phyloP scores from a whole-genome alignment of 78 protist species.

The Dictyostelium brefeldianum region DNA sequence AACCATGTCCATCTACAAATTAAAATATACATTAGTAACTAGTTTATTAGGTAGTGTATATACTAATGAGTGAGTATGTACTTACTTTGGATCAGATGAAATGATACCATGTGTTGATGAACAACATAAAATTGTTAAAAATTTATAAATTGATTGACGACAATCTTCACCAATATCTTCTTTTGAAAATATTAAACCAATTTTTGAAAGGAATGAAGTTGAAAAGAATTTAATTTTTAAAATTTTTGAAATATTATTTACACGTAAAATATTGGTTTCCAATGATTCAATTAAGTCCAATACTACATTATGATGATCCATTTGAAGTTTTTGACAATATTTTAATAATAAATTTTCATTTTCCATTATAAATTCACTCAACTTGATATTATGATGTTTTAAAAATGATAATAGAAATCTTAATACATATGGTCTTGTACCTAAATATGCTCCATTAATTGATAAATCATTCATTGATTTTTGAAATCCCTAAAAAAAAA shows the following conservation, averaged over 20 bases:
- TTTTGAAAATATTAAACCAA: slow-evolving; percentile 22
- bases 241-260: neutral
- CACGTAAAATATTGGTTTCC: slow-evolving; percentile 10
- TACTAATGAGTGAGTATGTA: neutral
- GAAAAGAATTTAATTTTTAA: slow-evolving; percentile 33
- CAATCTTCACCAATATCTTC: slow-evolving; percentile 55
- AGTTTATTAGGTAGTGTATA: too few relatives aligned
- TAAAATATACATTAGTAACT: too few relatives aligned
- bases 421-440: slow-evolving; percentile 50
- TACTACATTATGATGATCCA: slow-evolving; percentile 61
- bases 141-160: slow-evolving; percentile 30
- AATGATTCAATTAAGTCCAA: slow-evolving; percentile 61
- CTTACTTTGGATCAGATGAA: slow-evolving; percentile 32
- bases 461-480: slow-evolving; percentile 39
- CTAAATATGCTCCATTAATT: slow-evolving; percentile 37
- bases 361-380: slow-evolving; percentile 35
- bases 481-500: slow-evolving; percentile 6
- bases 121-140: slow-evolving; percentile 14
- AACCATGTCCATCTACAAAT: slow-evolving; percentile 58
- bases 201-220: slow-evolving; percentile 5
- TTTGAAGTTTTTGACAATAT: slow-evolving; percentile 7
- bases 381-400: slow-evolving; percentile 28
- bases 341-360: slow-evolving; percentile 14
- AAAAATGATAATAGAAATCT: slow-evolving; percentile 61
- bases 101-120: slow-evolving; percentile 24